Evolutionary conservation across 73 alveolate genomes (phyloP), one percentile per base, ranked within the genome.

Genomic region (Halteria grandinella): DNA sequence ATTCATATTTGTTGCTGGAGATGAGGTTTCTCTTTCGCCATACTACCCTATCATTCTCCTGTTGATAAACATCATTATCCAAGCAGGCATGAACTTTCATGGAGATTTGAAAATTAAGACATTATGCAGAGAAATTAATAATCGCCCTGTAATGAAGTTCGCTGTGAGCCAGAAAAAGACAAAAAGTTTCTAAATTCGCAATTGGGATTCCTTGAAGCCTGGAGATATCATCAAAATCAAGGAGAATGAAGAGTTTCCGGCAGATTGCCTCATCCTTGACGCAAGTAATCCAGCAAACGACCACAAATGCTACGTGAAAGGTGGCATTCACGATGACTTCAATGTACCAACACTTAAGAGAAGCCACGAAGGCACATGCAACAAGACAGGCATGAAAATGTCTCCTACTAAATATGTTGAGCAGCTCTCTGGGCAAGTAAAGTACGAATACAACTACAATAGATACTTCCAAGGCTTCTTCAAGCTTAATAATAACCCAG

Each of bases 401-500:
- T 57, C 71, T 0, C 49, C 69, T 10, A n/a, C 23, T 21, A 86
- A 88, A 55, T 92, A 79, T 80, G 84, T 89, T 0, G 91, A 92
- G 54, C 80, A 75, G 59, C 79, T 92, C 0, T 86, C 88, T 69
- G 98, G 98, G 1, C 48, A 73, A 18, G 43, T 92, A 50, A 92
- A 89, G 73, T 92, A 85, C 58, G 98, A 92, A 81, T 93, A 90
- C 12, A 92, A 92, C 69, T 70, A 83, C 33, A 79, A 77, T 79
- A 73, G 85, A 49, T 58, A 85, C 20, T 89, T 92, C 87, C 85
- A 90, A 49, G 98, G 98, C 17, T 62, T 88, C 57, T 78, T 89
- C 23, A 92, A 92, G 75, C 87, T 92, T 43, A 91, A 90, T 48
- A 70, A 86, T 47, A 88, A 88, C 47, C 98, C 98, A 20, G 89